Base-by-base conservation (phyloP, 805 yeast species). In the Zygoascus flipseniorum region DNA sequence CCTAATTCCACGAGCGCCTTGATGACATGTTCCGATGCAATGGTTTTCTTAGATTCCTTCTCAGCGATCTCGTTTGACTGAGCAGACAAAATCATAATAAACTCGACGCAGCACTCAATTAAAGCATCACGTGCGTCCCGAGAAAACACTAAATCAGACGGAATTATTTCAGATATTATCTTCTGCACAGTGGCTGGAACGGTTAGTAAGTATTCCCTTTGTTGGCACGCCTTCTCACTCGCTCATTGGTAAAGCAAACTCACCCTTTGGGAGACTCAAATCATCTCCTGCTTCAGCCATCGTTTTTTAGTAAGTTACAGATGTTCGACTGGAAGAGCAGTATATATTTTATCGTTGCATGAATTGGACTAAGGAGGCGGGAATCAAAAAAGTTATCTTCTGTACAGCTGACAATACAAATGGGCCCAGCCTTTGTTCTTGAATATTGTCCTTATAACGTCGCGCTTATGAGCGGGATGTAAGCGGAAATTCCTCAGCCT, bases 11-110 rank as follows among this genome's bases (percentile, higher is more conserved):
- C 83, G 46, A 93, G 72, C 0, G 98, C 97, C 63, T 84, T 86
- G 58, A 92, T 78, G 41, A 93, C 97, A 66, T 93, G 99, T 67
- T 93, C 99, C 1, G 96, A 85, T 0, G 97, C 95, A 45, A 93
- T 93, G 1, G 99, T 93, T 70, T 93, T 93, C 69, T 93, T 93
- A 52, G 95, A 82, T 66, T 93, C 99, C 62, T 85, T 86, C 62
- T 93, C 98, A 0, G 98, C 98, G 59, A 93, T 89, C 57, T 93
- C 98, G 63, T 92, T 90, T 53, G 92, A 85, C 70, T 89, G 96
- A 2, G 96, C 88, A 10, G 97, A 86, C 44, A 92, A 73, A 55
- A 92, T 88, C 95, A 93, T 92, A 56, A 93, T 85, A 67, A 93
- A 92, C 70, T 89, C 97, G 53, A 93, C 89, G 62, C 97, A 89